A percentile compares a stretch with the other conserved stretches of the same genome.
These are phyloP conservation scores for Harrya chromipes DNA, from an alignment of 768 basidiomycete species.

Conservation along the genomic window DNA sequence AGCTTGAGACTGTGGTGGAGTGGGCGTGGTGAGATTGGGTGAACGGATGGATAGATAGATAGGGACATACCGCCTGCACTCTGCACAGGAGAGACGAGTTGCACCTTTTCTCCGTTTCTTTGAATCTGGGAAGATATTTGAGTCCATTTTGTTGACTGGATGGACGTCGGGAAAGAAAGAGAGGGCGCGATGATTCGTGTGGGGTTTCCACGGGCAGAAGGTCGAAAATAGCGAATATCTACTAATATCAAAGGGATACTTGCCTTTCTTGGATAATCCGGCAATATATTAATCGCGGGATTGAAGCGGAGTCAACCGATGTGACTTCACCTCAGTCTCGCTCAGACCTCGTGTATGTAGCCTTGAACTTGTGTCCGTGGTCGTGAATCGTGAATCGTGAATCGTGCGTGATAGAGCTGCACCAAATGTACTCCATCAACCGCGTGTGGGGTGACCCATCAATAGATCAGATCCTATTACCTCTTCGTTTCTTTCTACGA, in stretches of 20 bases:
- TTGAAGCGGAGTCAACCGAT: slow-evolving; percentile 15
- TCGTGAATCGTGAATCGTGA: too few species aligned
- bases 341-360: not conserved
- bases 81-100: slow-evolving; percentile 74
- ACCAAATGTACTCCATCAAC: too few species aligned
- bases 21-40: not conserved
- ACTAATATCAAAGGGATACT: slow-evolving; percentile 5
- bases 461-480: too few species aligned
- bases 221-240: slow-evolving; percentile 11
- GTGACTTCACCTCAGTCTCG: slow-evolving; percentile 2
- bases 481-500: slow-evolving; percentile 9
- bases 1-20: slow-evolving; percentile 26
- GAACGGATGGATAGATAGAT: not conserved
- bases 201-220: slow-evolving; percentile 10
- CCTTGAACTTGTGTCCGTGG: too few species aligned
- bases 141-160: slow-evolving; percentile 21
- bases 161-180: slow-evolving; percentile 22
- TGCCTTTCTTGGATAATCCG: slow-evolving; percentile 25
- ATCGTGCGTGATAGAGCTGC: too few species aligned
- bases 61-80: slow-evolving; percentile 65
- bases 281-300: slow-evolving; percentile 23
- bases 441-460: too few species aligned
- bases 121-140: slow-evolving; percentile 26
- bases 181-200: slow-evolving; percentile 11
- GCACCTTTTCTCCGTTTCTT: slow-evolving; percentile 71